Base-by-base conservation (phyloP, 176 grass and related monocot genomes). In the Aechmea fasciata region DNA sequence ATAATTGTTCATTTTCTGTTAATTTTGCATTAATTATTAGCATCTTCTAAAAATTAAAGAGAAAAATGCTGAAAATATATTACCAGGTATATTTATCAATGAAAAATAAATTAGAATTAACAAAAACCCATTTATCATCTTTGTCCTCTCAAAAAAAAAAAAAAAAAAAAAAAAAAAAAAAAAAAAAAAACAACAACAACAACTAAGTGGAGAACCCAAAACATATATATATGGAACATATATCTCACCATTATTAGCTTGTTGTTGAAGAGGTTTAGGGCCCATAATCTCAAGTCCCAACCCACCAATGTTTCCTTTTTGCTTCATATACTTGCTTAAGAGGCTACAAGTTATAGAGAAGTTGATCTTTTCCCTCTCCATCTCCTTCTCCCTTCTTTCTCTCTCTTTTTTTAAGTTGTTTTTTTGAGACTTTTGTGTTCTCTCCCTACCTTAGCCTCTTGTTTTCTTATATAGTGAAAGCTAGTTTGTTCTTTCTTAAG, bases 281-380 rank as follows among this genome's bases (percentile, higher is more conserved):
- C 28, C 47, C 65, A 86, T 65, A 41, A 86, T 68, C 69, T 70
- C 57, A 4, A 83, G 73, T 11, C 72, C 64, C 49, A 87, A 73
- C 0, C 69, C 63, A 17, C 73, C 63, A 14, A 73, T 63, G 55
- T 57, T 50, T 64, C 83, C 79, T 13, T 75, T 86, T 20, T 78
- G 80, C 83, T 80, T 90, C 73, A 90, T 63, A 50, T 66, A 90
- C 67, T 69, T 80, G 83, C 87, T 83, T 41, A 90, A 78, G 49
- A 83, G 80, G 71, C 80, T 83, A 57, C 87, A 83, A 3, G 87
- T 90, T 64, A 68, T 69, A 18, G 87, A 79, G 78, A 90, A 90
- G 83, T 67, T 72, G 7, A 15, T 13, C 17, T 80, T 69, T 63
- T 53, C 76, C 48, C 73, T 74, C 63, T 62, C 74, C 13, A 17